These are phyloP conservation scores for Diplosphaera chodatii DNA, from an alignment of 139 green algal species.

Conservation along the genomic window DNA sequence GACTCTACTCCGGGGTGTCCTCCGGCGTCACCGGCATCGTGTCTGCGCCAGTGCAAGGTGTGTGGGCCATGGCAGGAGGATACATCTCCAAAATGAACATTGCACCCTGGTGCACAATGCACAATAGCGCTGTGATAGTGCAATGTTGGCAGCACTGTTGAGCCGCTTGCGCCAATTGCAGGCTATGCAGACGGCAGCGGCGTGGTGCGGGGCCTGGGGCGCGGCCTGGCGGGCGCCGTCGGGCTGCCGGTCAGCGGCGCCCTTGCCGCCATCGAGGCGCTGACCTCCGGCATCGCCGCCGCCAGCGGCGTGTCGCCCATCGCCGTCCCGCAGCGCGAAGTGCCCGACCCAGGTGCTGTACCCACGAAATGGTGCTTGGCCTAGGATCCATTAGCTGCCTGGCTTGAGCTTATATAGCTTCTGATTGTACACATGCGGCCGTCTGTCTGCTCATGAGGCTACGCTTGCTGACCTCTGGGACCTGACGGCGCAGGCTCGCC, in stretches of 20 bases:
- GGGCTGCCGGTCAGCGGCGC: slow-evolving; percentile 41
- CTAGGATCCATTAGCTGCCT: no score
- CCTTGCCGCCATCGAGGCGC: slow-evolving; percentile 32
- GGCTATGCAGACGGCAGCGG: slow-evolving; percentile 13
- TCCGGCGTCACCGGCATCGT: slow-evolving; percentile 12
- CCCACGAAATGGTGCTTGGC: no score
- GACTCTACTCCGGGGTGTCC: not conserved
- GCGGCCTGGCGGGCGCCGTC: slow-evolving; percentile 39
- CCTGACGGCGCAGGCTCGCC: not conserved
- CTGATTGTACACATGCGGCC: no score
- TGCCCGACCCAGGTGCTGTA: not conserved
- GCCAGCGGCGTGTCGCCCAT: slow-evolving; percentile 16
- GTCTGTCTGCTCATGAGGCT: no score
- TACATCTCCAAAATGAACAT: no score
- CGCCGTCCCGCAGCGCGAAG: not conserved
- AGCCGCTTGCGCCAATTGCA: no score
- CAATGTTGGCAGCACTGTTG: no score
- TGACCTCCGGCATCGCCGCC: slow-evolving; percentile 21
- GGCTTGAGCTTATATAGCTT: no score
- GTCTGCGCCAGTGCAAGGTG: slow-evolving; percentile 8
- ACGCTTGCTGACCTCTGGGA: no score
- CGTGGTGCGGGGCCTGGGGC: slow-evolving; percentile 18
- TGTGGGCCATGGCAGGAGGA: no score
- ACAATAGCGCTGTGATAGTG: no score
- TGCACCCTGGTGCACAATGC: no score